Evolutionary conservation across 345 rosid species (phyloP).

Genomic region (Gossypium sturtianum): DNA sequence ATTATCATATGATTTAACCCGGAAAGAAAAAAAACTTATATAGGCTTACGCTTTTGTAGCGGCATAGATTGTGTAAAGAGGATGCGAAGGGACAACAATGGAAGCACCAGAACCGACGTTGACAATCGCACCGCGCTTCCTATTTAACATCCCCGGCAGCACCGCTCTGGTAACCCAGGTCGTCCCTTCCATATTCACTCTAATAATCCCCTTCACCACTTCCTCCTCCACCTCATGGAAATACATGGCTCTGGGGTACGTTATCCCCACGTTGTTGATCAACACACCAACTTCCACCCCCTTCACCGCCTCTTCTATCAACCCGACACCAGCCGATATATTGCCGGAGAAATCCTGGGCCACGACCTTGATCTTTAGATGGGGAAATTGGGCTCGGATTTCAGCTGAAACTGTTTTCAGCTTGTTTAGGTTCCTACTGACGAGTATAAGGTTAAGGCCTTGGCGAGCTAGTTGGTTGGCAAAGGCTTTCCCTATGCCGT

Average conservation of each 20-base stretch:
- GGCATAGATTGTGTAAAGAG: conserved; percentile 78
- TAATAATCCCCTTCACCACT: conserved; percentile 55
- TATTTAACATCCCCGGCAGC: conserved; percentile 49
- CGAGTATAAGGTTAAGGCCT: conserved; percentile 65
- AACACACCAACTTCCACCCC: conserved; percentile 65
- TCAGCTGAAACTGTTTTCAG: conserved; percentile 37
- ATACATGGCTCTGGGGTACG: conserved; percentile 67
- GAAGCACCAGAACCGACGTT: conserved; percentile 83
- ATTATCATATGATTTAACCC: too few relatives aligned
- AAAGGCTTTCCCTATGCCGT: conserved; percentile 81
- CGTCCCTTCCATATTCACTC: conserved; percentile 61
- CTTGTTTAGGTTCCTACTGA: conserved; percentile 53
- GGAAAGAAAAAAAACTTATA: not conserved
- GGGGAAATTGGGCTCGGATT: conserved; percentile 33
- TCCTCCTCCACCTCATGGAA: conserved; percentile 78
- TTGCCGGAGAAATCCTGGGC: conserved; percentile 50
- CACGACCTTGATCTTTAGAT: conserved; percentile 35
- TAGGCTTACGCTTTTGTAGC: conserved; percentile 88
- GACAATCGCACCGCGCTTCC: conserved; percentile 74
- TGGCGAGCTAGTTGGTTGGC: conserved; percentile 51
- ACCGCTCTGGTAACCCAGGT: conserved; percentile 57
- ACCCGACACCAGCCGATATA: not conserved
- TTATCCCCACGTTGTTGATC: conserved; percentile 80
- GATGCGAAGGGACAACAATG: conserved; percentile 87
- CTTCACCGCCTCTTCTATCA: conserved; percentile 41